These are phyloP conservation scores for Paraconiothyrium sp. DNA, from an alignment of 2,329 filamentous ascomycete genomes.

Conservation along the genomic window DNA sequence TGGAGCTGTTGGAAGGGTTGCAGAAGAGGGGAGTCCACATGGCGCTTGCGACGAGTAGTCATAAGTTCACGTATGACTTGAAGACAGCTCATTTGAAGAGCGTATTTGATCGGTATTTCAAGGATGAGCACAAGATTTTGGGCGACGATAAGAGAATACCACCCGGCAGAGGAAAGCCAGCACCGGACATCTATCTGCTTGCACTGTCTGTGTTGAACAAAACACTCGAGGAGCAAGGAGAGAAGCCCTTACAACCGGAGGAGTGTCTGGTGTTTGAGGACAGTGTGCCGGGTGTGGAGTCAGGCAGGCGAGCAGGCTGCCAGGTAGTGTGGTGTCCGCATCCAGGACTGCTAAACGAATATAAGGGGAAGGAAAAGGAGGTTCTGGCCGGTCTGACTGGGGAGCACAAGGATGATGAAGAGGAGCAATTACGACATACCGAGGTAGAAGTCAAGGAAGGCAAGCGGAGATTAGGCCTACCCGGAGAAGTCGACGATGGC, in stretches of 20 bases:
- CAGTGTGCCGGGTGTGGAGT: slow-evolving; percentile 90
- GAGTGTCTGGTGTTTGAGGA: slow-evolving; percentile 98
- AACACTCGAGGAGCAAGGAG: slow-evolving; percentile 67
- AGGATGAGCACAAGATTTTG: slow-evolving; percentile 76
- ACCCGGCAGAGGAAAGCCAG: slow-evolving; percentile 86
- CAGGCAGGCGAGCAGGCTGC: slow-evolving; percentile 91
- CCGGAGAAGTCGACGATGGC: slow-evolving; percentile 68
- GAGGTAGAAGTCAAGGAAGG: slow-evolving; percentile 51
- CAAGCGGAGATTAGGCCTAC: slow-evolving; percentile 55
- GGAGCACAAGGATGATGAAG: slow-evolving; percentile 69
- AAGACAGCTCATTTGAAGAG: slow-evolving; percentile 71
- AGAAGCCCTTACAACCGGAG: slow-evolving; percentile 73
- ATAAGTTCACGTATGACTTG: slow-evolving; percentile 75
- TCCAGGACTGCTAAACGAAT: slow-evolving; percentile 78
- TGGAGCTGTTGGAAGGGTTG: slow-evolving; percentile 71
- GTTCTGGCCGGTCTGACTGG: slow-evolving; percentile 86
- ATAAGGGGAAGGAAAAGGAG: slow-evolving; percentile 76
- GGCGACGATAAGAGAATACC: slow-evolving; percentile 86
- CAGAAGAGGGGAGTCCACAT: slow-evolving; percentile 72
- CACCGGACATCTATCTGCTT: slow-evolving; percentile 92
- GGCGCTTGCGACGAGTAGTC: slow-evolving; percentile 85
- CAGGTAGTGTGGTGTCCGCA: slow-evolving; percentile 93
- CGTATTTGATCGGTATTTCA: slow-evolving; percentile 69
- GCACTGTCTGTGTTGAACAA: slow-evolving; percentile 87
- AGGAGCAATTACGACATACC: slow-evolving; percentile 39